Base-by-base conservation (phyloP, 768 basidiomycete species). In the Ramaria sp. region DNA sequence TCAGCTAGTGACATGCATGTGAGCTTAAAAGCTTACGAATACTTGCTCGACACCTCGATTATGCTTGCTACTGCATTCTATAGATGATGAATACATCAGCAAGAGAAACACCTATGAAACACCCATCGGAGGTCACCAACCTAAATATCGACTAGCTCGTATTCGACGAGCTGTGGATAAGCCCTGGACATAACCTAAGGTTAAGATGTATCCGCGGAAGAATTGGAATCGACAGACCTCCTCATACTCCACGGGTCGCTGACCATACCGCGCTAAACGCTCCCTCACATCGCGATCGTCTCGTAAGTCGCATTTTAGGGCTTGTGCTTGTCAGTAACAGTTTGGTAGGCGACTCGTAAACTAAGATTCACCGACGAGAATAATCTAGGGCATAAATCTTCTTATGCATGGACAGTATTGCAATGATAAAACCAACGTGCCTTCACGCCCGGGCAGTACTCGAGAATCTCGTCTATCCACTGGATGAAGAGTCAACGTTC, bases 51-150 rank as follows among this genome's bases (percentile, higher is more conserved):
- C 93, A 3, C 95, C 95, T 47, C 95, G 81, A 61, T 96, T 94
- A 63, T 95, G 92, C 68, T 97, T 97, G 7, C 95, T 93, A 59
- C 92, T 95, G 65, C 95, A 97, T 74, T 98, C 94, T 96, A 62
- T 3, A 36, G 28, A 39, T 15, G 32, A 56, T 30, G 20, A 5
- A 18, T 34, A n/a, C 34, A 9, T 34, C 32, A n/a, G n/a, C n/a
- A n/a, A n/a, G n/a, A n/a, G n/a, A n/a, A n/a, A n/a, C n/a, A n/a
- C n/a, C n/a, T n/a, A n/a, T n/a, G n/a, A n/a, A n/a, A n/a, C n/a
- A n/a, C n/a, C n/a, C n/a, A n/a, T n/a, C n/a, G n/a, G n/a, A n/a
- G n/a, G n/a, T n/a, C n/a, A 72, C 78, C 32, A 57, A 91, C 92
- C 95, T 1, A 97, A 78, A 70, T 97, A 98, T 32, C 95, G 80